Evolutionary conservation across 1,284 basidiomycete species (phyloP).

Genomic region (Pseudozyma tsukubaensis): DNA sequence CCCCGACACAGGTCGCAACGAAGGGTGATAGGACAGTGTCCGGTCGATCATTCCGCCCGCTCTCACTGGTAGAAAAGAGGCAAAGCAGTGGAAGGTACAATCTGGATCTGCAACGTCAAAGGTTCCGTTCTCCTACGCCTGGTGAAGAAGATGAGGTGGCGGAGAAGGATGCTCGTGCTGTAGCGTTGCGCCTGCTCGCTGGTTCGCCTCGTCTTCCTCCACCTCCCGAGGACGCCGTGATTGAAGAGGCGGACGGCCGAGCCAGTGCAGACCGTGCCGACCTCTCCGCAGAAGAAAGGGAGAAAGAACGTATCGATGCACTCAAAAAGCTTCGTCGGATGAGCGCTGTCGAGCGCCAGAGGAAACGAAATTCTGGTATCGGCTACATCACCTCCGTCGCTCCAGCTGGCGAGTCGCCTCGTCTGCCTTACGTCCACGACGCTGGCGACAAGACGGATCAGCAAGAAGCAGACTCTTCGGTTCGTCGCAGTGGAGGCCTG

Average conservation of each 20-base stretch:
- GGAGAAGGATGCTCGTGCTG: conserved; percentile 42
- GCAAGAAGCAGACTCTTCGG: conserved; percentile 2
- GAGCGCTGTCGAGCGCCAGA: conserved; percentile 46
- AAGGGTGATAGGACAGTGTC: conserved; percentile 20
- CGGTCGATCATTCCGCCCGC: conserved; percentile 30
- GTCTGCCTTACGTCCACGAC: conserved; percentile 23
- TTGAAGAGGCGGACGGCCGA: neutral
- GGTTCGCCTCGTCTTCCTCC: conserved; percentile 23
- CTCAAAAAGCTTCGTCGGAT: conserved; percentile 43
- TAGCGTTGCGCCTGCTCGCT: conserved; percentile 38
- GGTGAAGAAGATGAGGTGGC: conserved; percentile 40
- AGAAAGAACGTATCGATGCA: conserved; percentile 41
- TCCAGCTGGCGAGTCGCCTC: conserved; percentile 11
- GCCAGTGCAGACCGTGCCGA: conserved; percentile 17
- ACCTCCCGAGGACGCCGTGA: conserved; percentile 7
- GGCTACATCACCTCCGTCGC: conserved; percentile 38
- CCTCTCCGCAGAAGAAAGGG: conserved; percentile 38
- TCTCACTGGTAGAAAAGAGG: conserved; percentile 41
- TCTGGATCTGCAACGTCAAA: conserved; percentile 13
- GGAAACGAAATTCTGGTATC: conserved; percentile 46
- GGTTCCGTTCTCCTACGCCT: conserved; percentile 36
- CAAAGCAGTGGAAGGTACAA: conserved; percentile 33
- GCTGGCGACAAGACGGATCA: conserved; percentile 2
- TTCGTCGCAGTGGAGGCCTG: conserved; percentile 18
- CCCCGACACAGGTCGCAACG: neutral